These are phyloP conservation scores for Herpetomonas samuelpessoai DNA, from an alignment of 208 protist genomes.

Conservation along the genomic window DNA sequence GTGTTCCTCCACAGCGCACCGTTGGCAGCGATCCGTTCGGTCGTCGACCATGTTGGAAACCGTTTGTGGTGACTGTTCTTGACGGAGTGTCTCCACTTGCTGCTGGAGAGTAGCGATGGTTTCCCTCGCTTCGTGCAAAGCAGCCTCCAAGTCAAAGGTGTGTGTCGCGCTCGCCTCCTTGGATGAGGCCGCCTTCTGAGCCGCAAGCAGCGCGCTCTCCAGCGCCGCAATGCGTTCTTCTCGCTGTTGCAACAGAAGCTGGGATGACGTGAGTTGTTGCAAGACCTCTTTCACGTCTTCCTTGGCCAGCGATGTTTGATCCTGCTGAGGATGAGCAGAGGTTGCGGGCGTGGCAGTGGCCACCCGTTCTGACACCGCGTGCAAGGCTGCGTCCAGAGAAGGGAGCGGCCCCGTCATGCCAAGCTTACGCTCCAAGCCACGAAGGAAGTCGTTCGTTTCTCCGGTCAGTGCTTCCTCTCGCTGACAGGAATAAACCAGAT, in stretches of 20 bases:
- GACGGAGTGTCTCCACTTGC: too few relatives aligned
- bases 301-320: conserved; percentile 12
- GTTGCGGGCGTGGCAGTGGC: too few relatives aligned
- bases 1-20: too few relatives aligned
- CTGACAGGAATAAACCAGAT: not conserved
- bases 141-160: conserved; percentile 52
- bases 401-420: too few relatives aligned
- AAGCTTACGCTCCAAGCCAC: too few relatives aligned
- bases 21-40: too few relatives aligned
- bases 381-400: too few relatives aligned
- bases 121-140: conserved; percentile 29
- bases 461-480: too few relatives aligned
- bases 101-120: conserved; percentile 15
- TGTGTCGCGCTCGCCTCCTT: conserved; percentile 36
- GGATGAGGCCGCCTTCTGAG: conserved; percentile 51
- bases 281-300: conserved; percentile 26
- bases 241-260: conserved; percentile 21
- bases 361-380: too few relatives aligned
- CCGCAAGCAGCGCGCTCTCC: conserved; percentile 32
- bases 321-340: not conserved
- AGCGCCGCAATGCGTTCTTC: conserved; percentile 35
- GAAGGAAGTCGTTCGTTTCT: too few relatives aligned
- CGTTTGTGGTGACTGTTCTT: too few relatives aligned
- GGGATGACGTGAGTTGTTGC: conserved; percentile 13
- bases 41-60: too few relatives aligned